Evolutionary conservation across 345 rosid genomes (phyloP).

Genomic region (Citrus australasica): DNA sequence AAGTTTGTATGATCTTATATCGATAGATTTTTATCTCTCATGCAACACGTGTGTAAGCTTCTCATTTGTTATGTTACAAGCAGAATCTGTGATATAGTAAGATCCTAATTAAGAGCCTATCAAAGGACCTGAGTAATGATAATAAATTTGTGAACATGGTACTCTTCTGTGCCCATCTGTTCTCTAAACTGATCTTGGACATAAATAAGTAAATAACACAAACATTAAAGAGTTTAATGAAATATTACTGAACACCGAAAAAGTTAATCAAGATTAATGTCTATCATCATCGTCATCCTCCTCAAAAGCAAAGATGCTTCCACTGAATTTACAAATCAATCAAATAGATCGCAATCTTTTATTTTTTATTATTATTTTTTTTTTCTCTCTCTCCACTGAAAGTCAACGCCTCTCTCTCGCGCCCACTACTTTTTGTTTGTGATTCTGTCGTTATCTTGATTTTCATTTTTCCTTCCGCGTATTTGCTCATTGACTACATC

Average conservation of each 20-base stretch:
- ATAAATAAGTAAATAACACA: too few relatives aligned
- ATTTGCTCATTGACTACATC: constrained; percentile 16
- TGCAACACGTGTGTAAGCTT: accelerated
- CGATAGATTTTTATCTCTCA: accelerated
- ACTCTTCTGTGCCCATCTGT: too few relatives aligned
- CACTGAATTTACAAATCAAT: background rate
- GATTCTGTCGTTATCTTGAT: constrained; percentile 8
- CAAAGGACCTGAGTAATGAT: too few relatives aligned
- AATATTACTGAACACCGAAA: too few relatives aligned
- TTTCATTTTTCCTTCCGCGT: constrained; percentile 18
- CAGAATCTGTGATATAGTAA: too few relatives aligned
- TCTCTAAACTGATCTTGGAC: too few relatives aligned
- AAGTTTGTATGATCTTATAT: accelerated
- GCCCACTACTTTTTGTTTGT: constrained; percentile 30
- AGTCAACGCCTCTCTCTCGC: constrained; percentile 32
- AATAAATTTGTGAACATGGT: too few relatives aligned
- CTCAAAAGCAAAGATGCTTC: constrained; percentile 3
- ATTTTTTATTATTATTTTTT: background rate
- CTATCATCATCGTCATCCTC: background rate
- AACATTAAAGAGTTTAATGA: too few relatives aligned
- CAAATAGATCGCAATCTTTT: background rate
- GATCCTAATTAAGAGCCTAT: too few relatives aligned
- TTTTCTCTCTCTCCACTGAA: background rate
- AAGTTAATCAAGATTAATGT: too few relatives aligned
- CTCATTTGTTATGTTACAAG: too few relatives aligned